Percentiles rank a stretch among this genome's conserved stretches.
Conservation (phyloP, 1,284 basidiomycete species). For the Pyrrhoderma lamaoense region DNA sequence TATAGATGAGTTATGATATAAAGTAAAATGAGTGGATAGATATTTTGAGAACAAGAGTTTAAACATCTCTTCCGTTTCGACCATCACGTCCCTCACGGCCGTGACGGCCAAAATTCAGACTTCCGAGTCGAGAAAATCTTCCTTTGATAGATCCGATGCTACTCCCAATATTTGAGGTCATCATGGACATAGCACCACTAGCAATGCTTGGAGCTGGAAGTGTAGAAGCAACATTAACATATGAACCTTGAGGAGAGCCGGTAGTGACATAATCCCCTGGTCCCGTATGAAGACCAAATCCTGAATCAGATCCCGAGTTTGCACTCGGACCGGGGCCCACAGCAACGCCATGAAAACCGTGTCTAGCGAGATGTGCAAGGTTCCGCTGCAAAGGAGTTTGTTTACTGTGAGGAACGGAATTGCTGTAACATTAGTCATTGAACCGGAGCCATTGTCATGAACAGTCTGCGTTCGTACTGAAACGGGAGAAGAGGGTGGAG, state of each 20-base stretch:
- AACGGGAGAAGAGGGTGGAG: conserved; percentile 40
- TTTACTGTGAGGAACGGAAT: conserved; percentile 31
- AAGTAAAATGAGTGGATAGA: background rate
- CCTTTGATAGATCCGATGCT: conserved; percentile 37
- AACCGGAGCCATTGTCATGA: conserved; percentile 20
- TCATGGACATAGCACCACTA: conserved; percentile 24
- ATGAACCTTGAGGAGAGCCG: conserved; percentile 62
- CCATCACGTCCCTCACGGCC: conserved; percentile 22
- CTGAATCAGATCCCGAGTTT: conserved; percentile 19
- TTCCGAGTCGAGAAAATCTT: conserved; percentile 66
- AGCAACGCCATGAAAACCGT: conserved; percentile 72
- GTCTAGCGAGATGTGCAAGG: conserved; percentile 67
- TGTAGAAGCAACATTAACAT: conserved; percentile 46
- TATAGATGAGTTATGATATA: background rate
- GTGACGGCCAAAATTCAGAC: conserved; percentile 58
- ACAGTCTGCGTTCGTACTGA: conserved; percentile 21
- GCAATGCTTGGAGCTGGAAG: conserved; percentile 21
- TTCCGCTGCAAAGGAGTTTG: conserved; percentile 72
- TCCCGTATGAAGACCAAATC: background rate
- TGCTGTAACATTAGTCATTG: conserved; percentile 23
- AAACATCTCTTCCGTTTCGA: conserved; percentile 1
- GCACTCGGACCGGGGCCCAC: conserved; percentile 54
- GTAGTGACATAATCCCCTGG: conserved; percentile 50
- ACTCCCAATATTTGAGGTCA: conserved; percentile 31
- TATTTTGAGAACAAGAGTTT: conserved; percentile 1